phyloP scores from a whole-genome alignment of 2,329 filamentous ascomycete genomes.

The Celoporthe dispersa region DNA sequence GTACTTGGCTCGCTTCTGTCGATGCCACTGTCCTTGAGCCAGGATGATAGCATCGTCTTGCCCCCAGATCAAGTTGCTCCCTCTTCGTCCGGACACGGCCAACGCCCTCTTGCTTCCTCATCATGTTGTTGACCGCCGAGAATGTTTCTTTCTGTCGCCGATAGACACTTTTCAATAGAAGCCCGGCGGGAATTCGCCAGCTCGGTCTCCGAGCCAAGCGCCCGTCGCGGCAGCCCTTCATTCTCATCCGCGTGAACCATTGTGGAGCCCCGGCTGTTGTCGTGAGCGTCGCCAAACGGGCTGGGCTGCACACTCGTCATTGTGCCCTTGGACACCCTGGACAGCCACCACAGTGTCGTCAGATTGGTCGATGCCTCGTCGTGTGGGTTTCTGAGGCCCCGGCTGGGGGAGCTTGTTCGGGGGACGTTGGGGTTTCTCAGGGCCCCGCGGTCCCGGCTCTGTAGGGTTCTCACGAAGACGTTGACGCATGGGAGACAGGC shows the following conservation, averaged over 20 bases:
- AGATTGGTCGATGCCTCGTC: not conserved
- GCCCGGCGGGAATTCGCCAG: not conserved
- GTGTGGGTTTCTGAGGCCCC: not conserved
- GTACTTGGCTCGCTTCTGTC: not conserved
- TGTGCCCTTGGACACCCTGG: not conserved
- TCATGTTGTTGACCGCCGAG: not conserved
- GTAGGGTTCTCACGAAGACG: conserved; percentile 11
- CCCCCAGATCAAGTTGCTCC: not conserved
- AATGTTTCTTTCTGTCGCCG: not conserved
- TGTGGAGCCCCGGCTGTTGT: not conserved
- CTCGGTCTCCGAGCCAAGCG: not conserved
- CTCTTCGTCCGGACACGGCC: not conserved
- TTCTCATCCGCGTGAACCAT: not conserved
- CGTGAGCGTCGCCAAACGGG: not conserved
- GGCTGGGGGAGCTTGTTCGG: not conserved
- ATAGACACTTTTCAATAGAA: too few species aligned
- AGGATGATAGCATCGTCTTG: not conserved
- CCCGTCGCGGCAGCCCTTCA: not conserved
- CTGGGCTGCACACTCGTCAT: not conserved
- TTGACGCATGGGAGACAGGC: conserved; percentile 37
- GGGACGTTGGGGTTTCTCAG: not conserved
- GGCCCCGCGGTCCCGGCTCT: not conserved
- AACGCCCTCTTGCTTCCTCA: not conserved
- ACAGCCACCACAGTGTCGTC: not conserved
- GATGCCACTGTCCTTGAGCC: not conserved